Base-by-base conservation (phyloP, 805 yeast genomes). In the Saccharomycopsis guyanensis region DNA sequence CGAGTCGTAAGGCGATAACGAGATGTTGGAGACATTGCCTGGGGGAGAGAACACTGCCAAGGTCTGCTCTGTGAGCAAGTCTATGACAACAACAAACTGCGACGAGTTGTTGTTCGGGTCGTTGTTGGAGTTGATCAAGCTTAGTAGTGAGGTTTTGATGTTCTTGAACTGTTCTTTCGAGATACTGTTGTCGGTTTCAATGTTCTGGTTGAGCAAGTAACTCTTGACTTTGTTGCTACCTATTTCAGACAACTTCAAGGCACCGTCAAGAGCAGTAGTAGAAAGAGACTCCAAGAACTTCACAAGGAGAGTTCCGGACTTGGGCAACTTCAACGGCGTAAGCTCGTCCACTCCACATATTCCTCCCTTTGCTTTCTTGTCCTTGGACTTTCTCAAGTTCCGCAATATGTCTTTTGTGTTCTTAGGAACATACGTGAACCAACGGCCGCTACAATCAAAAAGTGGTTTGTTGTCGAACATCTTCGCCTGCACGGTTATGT, bases 1-100 rank as follows among this genome's bases (percentile, higher is more conserved):
- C 34, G 75, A 56, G 55, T 81, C 86, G 57, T 70, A 75, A 0
- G 85, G 83, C 0, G 83, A 79, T 4, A 82, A 56, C 1, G 82
- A 76, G 1, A 82, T 57, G 20, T 69, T 61, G 0, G 86, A 77
- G 24, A 82, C 70, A 16, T 35, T 38, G 13, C 74, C 77, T 0
- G 82, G 78, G 0, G 86, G 77, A 36, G 71, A 68, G 58, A 82
- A 78, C 7, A 68, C 54, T 20, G 66, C 64, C 18, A 70, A 48
- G 2, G 66, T 62, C 46, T 60, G 59, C 40, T 63, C 68, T 25
- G 68, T 64, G 2, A 59, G 47, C 25, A 81, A 59, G 53, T 80
- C 82, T 20, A 78, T 50, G 20, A 78, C 55, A 16, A 73, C 64
- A 6, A 79, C 60, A 45, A 67, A 66, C 27, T 49, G 55, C 12